Conservation (phyloP, 108 stramenopile species). For the Seminavis robusta region DNA sequence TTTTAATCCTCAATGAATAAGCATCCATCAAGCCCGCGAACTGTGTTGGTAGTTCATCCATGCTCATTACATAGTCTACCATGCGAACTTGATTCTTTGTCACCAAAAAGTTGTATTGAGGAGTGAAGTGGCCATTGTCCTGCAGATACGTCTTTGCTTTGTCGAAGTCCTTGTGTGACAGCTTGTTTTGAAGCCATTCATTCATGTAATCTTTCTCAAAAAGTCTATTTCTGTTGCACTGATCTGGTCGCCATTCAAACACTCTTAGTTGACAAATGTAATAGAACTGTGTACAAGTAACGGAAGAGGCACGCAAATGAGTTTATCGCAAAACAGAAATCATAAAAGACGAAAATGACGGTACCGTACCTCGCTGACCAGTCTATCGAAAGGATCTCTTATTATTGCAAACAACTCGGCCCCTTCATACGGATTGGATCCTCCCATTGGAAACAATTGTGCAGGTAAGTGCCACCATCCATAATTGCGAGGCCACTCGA, state of each 20-base stretch:
- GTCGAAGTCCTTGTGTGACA: not conserved
- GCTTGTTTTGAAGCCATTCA: conserved; percentile 23
- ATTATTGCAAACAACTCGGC: conserved; percentile 38
- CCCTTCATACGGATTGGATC: conserved; percentile 24
- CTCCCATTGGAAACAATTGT: conserved; percentile 22
- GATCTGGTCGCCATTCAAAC: conserved; percentile 21
- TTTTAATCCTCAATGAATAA: conserved; percentile 6
- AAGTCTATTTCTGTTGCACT: conserved; percentile 19
- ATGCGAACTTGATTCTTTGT: conserved; percentile 18
- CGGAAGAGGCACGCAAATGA: too few species aligned
- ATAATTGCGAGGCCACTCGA: conserved; percentile 28
- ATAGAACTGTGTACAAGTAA: too few species aligned
- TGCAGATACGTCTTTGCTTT: conserved; percentile 7
- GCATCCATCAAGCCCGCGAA: conserved; percentile 28
- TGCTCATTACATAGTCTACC: conserved; percentile 31
- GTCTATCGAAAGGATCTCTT: conserved; percentile 27
- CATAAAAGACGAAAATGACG: too few species aligned
- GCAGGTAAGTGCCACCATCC: conserved; percentile 40
- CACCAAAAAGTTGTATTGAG: conserved; percentile 33
- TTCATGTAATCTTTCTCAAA: conserved; percentile 29
- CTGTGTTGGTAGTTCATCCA: conserved; percentile 18
- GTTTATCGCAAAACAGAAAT: too few species aligned
- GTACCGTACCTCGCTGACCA: conserved; percentile 38
- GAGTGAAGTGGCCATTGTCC: conserved; percentile 41
- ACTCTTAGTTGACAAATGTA: conserved; percentile 23